A percentile compares a stretch with the other conserved stretches of the same genome.
Conservation (phyloP, 2,329 filamentous ascomycete genomes). For the Monilinia fructicola region DNA sequence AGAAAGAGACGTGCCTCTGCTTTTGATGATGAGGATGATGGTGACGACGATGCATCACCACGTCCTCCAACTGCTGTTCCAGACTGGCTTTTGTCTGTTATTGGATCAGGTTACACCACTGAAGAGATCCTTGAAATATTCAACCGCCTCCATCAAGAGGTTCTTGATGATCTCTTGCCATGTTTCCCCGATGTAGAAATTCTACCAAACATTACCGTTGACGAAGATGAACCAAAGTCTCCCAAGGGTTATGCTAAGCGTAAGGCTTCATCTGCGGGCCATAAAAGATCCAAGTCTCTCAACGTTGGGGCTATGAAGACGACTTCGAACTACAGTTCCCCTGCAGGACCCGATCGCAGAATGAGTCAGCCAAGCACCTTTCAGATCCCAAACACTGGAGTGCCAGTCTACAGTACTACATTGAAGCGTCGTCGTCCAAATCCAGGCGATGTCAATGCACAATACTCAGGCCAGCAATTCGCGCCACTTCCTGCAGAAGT, state of each 20-base stretch:
- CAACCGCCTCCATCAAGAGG: constrained; percentile 41
- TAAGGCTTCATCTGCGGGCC: constrained; percentile 25
- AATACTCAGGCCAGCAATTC: constrained; percentile 1
- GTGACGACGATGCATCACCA: constrained; percentile 32
- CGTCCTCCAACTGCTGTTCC: constrained; percentile 40
- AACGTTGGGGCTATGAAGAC: constrained; percentile 25
- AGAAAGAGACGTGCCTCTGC: constrained; percentile 35
- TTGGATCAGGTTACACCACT: constrained; percentile 41
- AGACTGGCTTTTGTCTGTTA: constrained; percentile 38
- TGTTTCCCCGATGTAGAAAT: constrained; percentile 46
- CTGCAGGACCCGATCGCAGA: constrained; percentile 28
- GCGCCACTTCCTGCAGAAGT: background rate
- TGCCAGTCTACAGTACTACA: constrained; percentile 18
- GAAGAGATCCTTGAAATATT: constrained; percentile 43
- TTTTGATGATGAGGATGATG: constrained; percentile 32
- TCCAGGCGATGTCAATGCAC: constrained; percentile 16
- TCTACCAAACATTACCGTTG: constrained; percentile 41
- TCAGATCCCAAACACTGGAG: constrained; percentile 24
- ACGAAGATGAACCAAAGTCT: constrained; percentile 36
- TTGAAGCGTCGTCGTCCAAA: constrained; percentile 34
- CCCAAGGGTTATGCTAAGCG: constrained; percentile 38
- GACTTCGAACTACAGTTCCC: constrained; percentile 4
- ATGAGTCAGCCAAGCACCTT: constrained; percentile 26
- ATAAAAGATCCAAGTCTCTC: constrained; percentile 41
- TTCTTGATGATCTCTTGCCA: constrained; percentile 40